Base-by-base conservation (phyloP, 1,139 yeast genomes). In the Geotrichum klebahnii region DNA sequence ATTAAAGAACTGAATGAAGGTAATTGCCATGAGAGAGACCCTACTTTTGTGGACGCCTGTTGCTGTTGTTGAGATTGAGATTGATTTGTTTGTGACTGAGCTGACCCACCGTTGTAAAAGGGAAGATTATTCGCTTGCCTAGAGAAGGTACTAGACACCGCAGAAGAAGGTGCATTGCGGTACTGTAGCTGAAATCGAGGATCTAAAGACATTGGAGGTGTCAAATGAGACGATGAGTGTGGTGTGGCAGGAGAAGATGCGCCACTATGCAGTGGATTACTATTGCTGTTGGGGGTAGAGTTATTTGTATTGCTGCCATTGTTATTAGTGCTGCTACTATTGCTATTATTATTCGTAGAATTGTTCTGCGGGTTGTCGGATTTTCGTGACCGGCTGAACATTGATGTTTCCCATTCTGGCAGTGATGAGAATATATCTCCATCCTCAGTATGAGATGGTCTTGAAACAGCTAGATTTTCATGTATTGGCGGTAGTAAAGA, bases 371-470 rank as follows among this genome's bases (percentile, higher is more conserved):
- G 19, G n/a, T n/a, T 34, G 12, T 34, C 38, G 12, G 38, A 17
- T 6, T 16, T 16, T 34, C 14, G 33, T 24, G 29, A 1, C 35
- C 42, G 22, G 32, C 45, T 48, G 20, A 48, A 43, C 41, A 48
- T 29, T 5, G 48, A 39, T 4, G 37, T 35, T 12, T 48, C 52
- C 52, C 52, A 48, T 16, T 26, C 42, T 6, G 48, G 48, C 14
- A 44, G 46, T 12, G 52, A 33, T 20, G 44, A 23, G 39, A 43
- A 48, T n/a, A 48, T 37, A 23, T 48, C 47, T 10, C 22, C 31
- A n/a, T 23, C 39, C 14, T 14, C 23, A 17, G 39, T 19, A 12
- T 14, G 20, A 2, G 17, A 6, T 16, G 14, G 28, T 28, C 17
- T 17, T 14, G 35, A 26, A 34, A 20, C 36, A 28, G 34, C 42